phyloP scores from a whole-genome alignment of 2,329 filamentous ascomycete species.

The Aspergillus fumigatus region DNA sequence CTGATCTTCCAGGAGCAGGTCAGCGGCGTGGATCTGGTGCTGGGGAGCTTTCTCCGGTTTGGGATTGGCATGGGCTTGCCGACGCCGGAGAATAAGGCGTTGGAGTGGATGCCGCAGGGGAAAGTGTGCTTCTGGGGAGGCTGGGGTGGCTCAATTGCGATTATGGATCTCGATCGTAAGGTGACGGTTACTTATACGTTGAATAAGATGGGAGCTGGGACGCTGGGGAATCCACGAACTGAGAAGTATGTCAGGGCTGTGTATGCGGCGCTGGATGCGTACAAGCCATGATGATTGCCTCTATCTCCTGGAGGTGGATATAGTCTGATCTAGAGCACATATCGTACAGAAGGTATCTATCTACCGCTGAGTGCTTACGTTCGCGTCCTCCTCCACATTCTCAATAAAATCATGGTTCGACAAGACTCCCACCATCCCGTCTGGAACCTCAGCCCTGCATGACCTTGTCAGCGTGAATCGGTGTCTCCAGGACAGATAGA shows the following conservation, averaged over 20 bases:
- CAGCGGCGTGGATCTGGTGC: constrained; percentile 38
- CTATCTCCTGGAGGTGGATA: background rate
- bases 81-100: constrained; percentile 19
- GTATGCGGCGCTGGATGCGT: constrained; percentile 20
- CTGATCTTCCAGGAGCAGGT: constrained; percentile 45
- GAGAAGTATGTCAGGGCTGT: constrained; percentile 29
- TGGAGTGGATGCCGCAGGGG: constrained; percentile 28
- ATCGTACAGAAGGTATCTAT: no score
- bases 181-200: constrained; percentile 45
- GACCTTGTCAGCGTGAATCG: background rate
- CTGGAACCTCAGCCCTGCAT: background rate
- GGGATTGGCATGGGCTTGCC: constrained; percentile 42
- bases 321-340: background rate
- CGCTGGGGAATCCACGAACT: constrained; percentile 25
- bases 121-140: constrained; percentile 42
- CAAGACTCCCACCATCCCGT: background rate
- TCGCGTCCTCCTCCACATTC: background rate
- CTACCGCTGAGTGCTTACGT: background rate
- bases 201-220: constrained; percentile 40
- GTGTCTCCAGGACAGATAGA: background rate
- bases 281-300: background rate
- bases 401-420: background rate
- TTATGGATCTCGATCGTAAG: constrained; percentile 42
- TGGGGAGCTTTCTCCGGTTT: constrained; percentile 32
- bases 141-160: constrained; percentile 42